These are phyloP conservation scores for Madurella fahalii DNA, from an alignment of 2,329 filamentous ascomycete genomes.

Conservation along the genomic window DNA sequence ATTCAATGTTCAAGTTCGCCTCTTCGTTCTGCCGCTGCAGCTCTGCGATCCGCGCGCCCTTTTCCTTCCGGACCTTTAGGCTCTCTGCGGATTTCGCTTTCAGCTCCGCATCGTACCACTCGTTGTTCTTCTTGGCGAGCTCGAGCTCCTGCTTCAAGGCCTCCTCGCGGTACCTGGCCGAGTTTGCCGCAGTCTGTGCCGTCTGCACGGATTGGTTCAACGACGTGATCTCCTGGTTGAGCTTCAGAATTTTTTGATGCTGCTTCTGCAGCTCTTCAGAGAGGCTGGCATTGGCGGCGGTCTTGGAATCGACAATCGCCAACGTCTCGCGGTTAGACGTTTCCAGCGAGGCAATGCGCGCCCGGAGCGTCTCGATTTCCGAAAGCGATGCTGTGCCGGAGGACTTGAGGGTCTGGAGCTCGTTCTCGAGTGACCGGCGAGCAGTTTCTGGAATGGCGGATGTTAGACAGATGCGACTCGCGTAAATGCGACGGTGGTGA, in stretches of 20 bases:
- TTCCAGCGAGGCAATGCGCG: slow-evolving; percentile 82
- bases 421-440: slow-evolving; percentile 71
- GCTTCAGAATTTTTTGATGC: slow-evolving; percentile 80
- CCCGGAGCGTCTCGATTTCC: slow-evolving; percentile 70
- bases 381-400: slow-evolving; percentile 70
- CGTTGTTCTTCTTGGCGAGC: slow-evolving; percentile 80
- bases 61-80: slow-evolving; percentile 89
- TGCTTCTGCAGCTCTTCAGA: slow-evolving; percentile 82
- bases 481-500: background rate
- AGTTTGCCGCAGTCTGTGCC: slow-evolving; percentile 73
- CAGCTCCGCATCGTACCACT: slow-evolving; percentile 89
- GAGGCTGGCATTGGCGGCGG: slow-evolving; percentile 77
- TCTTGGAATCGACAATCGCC: slow-evolving; percentile 84
- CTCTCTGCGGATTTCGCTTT: slow-evolving; percentile 86
- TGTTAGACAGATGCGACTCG: slow-evolving; percentile 5
- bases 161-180: slow-evolving; percentile 86
- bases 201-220: slow-evolving; percentile 82
- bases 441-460: slow-evolving; percentile 59
- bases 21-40: slow-evolving; percentile 89
- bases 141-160: slow-evolving; percentile 87
- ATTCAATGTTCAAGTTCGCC: slow-evolving; percentile 69
- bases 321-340: slow-evolving; percentile 89
- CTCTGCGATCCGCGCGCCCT: slow-evolving; percentile 81
- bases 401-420: slow-evolving; percentile 73
- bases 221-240: slow-evolving; percentile 75